Conservation (phyloP, 768 basidiomycete species). For the Inosperma sp. region DNA sequence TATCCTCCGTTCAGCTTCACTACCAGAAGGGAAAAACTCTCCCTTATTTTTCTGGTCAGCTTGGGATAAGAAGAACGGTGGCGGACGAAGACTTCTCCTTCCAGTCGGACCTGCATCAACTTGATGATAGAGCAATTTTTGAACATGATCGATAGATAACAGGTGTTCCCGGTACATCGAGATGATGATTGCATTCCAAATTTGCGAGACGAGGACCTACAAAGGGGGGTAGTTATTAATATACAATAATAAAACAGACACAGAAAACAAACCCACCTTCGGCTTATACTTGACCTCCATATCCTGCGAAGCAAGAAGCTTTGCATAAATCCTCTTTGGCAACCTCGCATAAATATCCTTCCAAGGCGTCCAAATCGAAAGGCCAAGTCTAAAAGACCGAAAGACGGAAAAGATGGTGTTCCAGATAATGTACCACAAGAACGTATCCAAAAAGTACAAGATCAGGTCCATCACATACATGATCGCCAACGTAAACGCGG, state of each 20-base stretch:
- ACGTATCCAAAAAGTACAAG: conserved; percentile 98
- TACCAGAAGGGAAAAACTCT: conserved; percentile 92
- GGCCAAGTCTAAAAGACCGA: conserved; percentile 82
- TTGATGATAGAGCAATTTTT: conserved; percentile 96
- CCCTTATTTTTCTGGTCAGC: conserved; percentile 72
- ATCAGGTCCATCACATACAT: conserved; percentile 99
- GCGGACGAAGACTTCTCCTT: conserved; percentile 87
- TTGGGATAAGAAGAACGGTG: conserved; percentile 97
- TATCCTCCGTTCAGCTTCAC: conserved; percentile 95
- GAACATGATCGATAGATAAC: conserved; percentile 98
- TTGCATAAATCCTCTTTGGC: conserved; percentile 96
- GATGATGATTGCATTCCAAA: conserved; percentile 99
- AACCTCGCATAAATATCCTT: conserved; percentile 93
- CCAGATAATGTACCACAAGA: conserved; percentile 99
- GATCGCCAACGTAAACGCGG: conserved; percentile 90
- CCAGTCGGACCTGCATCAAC: conserved; percentile 77
- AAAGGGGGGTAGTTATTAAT: not conserved
- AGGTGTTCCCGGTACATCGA: conserved; percentile 99
- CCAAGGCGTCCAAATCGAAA: conserved; percentile 99
- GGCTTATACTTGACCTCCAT: conserved; percentile 99
- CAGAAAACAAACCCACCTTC: conserved; percentile 52
- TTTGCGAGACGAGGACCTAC: conserved; percentile 94
- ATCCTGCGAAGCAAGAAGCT: conserved; percentile 86
- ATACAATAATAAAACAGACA: conserved; percentile 2
- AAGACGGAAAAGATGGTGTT: conserved; percentile 91